phyloP scores from a whole-genome alignment of 495 filamentous ascomycete species.

The Filosporella fistucella region DNA sequence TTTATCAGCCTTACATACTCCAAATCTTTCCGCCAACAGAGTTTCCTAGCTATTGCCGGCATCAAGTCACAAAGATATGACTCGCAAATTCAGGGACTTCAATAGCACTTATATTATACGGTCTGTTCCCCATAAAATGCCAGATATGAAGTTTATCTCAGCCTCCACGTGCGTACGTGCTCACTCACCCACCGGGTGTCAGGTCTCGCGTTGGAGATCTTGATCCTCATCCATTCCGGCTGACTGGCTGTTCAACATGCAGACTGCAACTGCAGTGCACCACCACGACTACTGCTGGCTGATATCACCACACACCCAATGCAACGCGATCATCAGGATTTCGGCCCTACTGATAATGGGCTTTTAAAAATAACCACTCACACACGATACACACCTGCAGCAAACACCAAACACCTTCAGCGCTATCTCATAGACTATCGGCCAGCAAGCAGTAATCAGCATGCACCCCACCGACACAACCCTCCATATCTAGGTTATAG shows the following conservation, averaged over 20 bases:
- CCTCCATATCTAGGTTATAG: not conserved
- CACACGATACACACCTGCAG: conserved; percentile 1
- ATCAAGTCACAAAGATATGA: too few relatives aligned
- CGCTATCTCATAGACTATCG: not conserved
- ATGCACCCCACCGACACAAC: conserved; percentile 27
- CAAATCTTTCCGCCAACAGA: too few relatives aligned
- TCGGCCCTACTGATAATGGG: conserved; percentile 16
- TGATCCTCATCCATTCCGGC: not conserved
- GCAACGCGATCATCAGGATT: too few relatives aligned
- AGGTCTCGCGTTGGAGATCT: not conserved
- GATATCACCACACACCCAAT: not conserved
- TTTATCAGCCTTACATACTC: too few relatives aligned
- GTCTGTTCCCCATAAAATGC: too few relatives aligned
- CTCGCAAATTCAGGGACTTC: too few relatives aligned
- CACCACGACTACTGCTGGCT: not conserved
- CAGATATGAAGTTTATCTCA: not conserved
- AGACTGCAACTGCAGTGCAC: not conserved
- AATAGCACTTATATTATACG: too few relatives aligned
- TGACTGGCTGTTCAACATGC: not conserved
- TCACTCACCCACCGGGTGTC: not conserved
- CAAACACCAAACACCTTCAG: not conserved
- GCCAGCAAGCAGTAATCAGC: not conserved
- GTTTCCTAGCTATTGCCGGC: too few relatives aligned
- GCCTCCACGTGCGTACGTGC: conserved; percentile 9
- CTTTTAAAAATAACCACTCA: conserved; percentile 11